Evolutionary conservation across 148 eudicot species (phyloP).

Genomic region (Talinum fruticosum): DNA sequence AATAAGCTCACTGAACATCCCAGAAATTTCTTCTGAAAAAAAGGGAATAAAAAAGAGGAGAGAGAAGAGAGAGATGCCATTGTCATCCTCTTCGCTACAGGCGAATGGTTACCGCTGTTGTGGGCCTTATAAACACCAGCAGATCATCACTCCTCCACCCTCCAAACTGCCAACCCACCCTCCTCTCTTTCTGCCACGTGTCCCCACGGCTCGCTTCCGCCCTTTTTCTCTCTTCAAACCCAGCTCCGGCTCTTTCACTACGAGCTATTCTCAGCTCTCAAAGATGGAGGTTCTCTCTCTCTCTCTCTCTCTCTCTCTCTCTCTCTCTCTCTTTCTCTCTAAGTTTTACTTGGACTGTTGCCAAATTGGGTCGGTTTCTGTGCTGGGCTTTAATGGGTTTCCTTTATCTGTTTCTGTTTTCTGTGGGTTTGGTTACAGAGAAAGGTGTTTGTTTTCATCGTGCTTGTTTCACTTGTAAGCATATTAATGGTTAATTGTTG

Average conservation of each 20-base stretch:
- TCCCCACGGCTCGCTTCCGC: slow-evolving; percentile 20
- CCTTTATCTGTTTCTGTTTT: neutral
- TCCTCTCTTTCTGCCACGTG: slow-evolving; percentile 18
- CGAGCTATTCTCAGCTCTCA: slow-evolving; percentile 55
- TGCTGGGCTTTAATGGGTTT: slow-evolving; percentile 12
- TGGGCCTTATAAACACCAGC: slow-evolving; percentile 25
- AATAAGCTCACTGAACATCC: neutral
- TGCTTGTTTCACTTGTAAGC: slow-evolving; percentile 17
- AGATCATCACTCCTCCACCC: slow-evolving; percentile 12
- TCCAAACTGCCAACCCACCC: slow-evolving; percentile 7
- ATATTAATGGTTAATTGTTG: slow-evolving; percentile 9
- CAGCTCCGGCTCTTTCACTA: slow-evolving; percentile 21
- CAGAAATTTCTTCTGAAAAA: neutral
- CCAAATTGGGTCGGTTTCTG: neutral
- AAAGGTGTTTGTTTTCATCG: slow-evolving; percentile 24
- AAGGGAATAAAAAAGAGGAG: neutral
- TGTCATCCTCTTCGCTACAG: slow-evolving; percentile 11
- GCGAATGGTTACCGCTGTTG: slow-evolving; percentile 37
- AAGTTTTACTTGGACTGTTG: neutral
- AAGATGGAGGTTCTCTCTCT: slow-evolving; percentile 56
- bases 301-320: neutral
- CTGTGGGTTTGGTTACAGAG: slow-evolving; percentile 10
- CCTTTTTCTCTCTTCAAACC: slow-evolving; percentile 23
- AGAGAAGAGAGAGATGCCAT: slow-evolving; percentile 26
- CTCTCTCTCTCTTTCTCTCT: neutral